phyloP scores from a whole-genome alignment of 441 rosid genomes.

The Euphorbia celastroides region DNA sequence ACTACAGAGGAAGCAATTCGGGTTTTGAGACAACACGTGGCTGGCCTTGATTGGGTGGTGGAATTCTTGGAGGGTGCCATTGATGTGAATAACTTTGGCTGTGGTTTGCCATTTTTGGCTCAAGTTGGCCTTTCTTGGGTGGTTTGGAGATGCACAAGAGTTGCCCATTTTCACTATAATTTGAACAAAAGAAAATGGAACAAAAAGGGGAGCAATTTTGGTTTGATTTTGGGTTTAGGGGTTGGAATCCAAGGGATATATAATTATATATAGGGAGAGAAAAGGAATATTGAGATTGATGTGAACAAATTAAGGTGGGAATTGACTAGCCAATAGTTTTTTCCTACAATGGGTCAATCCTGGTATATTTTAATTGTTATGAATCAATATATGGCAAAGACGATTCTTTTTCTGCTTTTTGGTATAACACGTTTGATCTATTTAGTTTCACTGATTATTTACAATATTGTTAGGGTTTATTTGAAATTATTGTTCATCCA shows the following conservation, averaged over 20 bases:
- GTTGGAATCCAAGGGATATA: neutral
- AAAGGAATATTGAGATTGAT: conserved; percentile 8
- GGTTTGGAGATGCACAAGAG: conserved; percentile 17
- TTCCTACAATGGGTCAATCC: neutral
- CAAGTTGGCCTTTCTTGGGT: neutral
- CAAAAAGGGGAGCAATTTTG: neutral
- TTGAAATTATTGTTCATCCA: no score
- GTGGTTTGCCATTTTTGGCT: conserved; percentile 11
- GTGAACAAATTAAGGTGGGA: neutral
- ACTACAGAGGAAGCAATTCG: conserved; percentile 28
- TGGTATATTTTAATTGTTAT: no score
- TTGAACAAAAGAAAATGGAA: no score
- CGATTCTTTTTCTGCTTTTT: no score
- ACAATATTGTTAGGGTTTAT: no score
- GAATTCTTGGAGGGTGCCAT: conserved; percentile 27
- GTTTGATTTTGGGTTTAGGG: neutral
- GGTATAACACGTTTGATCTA: no score
- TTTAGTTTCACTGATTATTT: no score
- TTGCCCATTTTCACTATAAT: conserved; percentile 26
- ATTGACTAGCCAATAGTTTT: conserved; percentile 1
- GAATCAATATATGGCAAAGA: no score
- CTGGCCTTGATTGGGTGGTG: conserved; percentile 23
- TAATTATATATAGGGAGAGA: conserved; percentile 20
- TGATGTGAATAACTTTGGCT: conserved; percentile 18
- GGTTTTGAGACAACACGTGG: conserved; percentile 20